Conservation (phyloP, 306 rosid genomes). For the Hippophae gyantsensis region DNA sequence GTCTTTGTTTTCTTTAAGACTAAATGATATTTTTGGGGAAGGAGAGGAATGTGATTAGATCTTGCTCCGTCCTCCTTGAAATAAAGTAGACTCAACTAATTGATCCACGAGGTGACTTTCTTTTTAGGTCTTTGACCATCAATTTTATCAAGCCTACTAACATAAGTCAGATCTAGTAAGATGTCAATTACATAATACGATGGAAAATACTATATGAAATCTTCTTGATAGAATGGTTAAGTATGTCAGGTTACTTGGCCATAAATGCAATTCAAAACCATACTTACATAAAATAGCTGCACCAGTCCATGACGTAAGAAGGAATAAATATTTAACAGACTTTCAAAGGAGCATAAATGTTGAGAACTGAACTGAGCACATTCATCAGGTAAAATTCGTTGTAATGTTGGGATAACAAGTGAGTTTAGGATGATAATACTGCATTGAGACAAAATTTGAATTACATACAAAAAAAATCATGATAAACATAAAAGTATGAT, state of each 20-base stretch:
- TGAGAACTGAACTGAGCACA: constrained; percentile 42
- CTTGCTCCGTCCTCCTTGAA: background rate
- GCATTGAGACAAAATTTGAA: constrained; percentile 21
- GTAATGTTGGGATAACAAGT: constrained; percentile 56
- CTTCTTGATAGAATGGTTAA: background rate
- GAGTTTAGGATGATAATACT: constrained; percentile 62
- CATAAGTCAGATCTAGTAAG: background rate
- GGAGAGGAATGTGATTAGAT: background rate
- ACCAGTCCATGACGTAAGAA: constrained; percentile 52
- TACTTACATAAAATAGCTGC: constrained; percentile 78
- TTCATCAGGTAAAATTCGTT: constrained; percentile 73
- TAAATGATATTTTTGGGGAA: too few species aligned
- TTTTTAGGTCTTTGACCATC: background rate
- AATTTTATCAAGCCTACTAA: background rate
- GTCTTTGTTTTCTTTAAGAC: too few species aligned
- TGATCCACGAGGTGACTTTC: background rate
- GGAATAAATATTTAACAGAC: constrained; percentile 51
- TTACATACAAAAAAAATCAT: background rate
- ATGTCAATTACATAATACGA: background rate
- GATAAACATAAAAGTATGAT: background rate
- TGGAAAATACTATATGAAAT: background rate
- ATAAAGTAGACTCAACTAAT: background rate
- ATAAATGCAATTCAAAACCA: background rate
- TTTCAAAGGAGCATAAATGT: constrained; percentile 31
- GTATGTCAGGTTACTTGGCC: background rate